Percentiles rank a stretch among this genome's conserved stretches.
Evolutionary conservation across 2,329 filamentous ascomycete species (phyloP).

Genomic region (Exophiala sp.): DNA sequence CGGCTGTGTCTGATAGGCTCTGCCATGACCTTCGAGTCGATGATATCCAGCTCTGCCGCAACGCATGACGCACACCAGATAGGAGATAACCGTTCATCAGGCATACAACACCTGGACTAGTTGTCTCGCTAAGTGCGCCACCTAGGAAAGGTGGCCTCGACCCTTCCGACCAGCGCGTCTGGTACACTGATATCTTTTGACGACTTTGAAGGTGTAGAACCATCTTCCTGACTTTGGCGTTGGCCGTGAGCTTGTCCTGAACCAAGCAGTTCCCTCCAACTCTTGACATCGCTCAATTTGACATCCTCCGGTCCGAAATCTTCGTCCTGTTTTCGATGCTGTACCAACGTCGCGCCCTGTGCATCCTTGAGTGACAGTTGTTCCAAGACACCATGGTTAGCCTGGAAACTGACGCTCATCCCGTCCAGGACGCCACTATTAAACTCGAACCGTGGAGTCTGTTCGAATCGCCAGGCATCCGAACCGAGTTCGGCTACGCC

Average conservation of each 20-base stretch:
- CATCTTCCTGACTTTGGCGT: background rate
- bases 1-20: no score
- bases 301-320: background rate
- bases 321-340: background rate
- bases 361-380: constrained; percentile 1
- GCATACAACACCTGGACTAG: no score
- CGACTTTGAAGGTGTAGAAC: background rate
- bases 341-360: background rate
- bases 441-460: constrained; percentile 27
- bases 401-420: constrained; percentile 17
- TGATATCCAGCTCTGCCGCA: no score
- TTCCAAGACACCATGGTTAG: constrained; percentile 19
- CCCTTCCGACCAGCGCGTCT: constrained; percentile 1
- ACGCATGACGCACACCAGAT: no score
- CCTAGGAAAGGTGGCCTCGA: no score
- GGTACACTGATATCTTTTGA: constrained; percentile 1
- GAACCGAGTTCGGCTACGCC: constrained; percentile 24
- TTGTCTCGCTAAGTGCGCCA: no score
- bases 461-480: constrained; percentile 24
- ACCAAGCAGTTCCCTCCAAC: constrained; percentile 7
- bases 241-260: background rate
- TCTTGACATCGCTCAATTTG: constrained; percentile 9
- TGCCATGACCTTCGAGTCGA: no score
- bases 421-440: constrained; percentile 14
- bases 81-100: no score